Evolutionary conservation across 192 early-diverging fungal genomes (phyloP).

Genomic region (Podila horticola): DNA sequence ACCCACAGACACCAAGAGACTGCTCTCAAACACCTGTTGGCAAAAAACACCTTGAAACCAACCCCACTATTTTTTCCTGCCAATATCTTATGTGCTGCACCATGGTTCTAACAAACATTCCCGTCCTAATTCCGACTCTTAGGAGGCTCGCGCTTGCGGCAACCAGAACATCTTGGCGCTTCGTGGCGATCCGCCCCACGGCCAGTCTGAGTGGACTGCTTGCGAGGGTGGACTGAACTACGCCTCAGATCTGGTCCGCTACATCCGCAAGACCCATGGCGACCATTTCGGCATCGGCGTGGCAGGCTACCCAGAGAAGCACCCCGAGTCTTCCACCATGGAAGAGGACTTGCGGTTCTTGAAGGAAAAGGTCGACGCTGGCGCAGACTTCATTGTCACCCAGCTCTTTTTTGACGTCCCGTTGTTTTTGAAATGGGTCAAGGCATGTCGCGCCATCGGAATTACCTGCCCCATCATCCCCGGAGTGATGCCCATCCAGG

Average conservation of each 20-base stretch:
- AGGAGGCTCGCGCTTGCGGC: conserved; percentile 84
- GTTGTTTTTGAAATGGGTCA: conserved; percentile 82
- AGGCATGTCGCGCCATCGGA: conserved; percentile 77
- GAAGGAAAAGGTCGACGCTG: conserved; percentile 89
- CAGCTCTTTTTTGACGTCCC: conserved; percentile 93
- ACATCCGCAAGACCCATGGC: conserved; percentile 87
- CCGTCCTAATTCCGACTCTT: not conserved
- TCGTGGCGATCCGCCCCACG: conserved; percentile 92
- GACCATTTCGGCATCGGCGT: conserved; percentile 98
- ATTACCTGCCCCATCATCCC: conserved; percentile 85
- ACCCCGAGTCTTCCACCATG: conserved; percentile 79
- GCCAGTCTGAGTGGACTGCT: conserved; percentile 80
- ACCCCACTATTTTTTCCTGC: no score
- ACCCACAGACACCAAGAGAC: no score
- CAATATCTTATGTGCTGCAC: not conserved
- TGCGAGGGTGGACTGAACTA: conserved; percentile 83
- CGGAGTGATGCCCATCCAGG: conserved; percentile 96
- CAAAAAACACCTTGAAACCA: no score
- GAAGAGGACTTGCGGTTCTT: conserved; percentile 82
- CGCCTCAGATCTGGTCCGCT: conserved; percentile 89
- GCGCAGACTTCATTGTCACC: conserved; percentile 95
- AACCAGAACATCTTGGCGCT: conserved; percentile 96
- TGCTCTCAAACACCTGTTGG: no score
- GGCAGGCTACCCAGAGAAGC: conserved; percentile 98
- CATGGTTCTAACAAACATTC: not conserved